Base-by-base conservation (phyloP, 2,329 filamentous ascomycete species). In the Leptographium wingfieldii region DNA sequence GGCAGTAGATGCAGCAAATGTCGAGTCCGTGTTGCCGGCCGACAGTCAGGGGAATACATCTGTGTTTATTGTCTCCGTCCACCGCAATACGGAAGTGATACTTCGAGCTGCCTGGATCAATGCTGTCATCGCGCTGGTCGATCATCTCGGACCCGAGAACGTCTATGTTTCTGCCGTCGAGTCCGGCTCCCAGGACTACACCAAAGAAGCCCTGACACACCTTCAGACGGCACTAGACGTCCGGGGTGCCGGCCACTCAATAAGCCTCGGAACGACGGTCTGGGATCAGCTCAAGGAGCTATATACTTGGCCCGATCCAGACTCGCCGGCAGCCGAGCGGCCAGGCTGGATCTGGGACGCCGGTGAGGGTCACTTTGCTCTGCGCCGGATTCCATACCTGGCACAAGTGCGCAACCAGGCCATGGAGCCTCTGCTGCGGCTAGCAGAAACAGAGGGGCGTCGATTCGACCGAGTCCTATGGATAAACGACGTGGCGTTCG, bases 361-460 rank as follows among this genome's bases (percentile, higher is more conserved):
- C 11, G 72, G 77, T 1, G 70, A 76, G 43, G 75, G 75, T 3
- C 74, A 74, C 59, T 81, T 74, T 65, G 81, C 84, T 65, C 68
- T 86, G 64, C 69, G 86, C 54, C 78, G 86, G 43, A 88, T 90
- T 66, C 84, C 85, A 0, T 89, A 87, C 68, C 75, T 90, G 33
- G 78, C 87, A 0, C 74, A 74, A 7, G 70, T 86, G 57, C 79
- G 87, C 46, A 90, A 90, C 70, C 70, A 76, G 63, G 80, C 80
- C 14, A 74, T 90, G 69, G 72, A 80, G 63, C 84, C 84, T 2
- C 68, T 90, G 62, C 71, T 73, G 48, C 73, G 77, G 54, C 67
- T 85, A 53, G 70, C 76, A 22, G 40, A 31, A 12, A 35, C 40
- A 4, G 46, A 25, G 3, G 82, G 81, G n/a, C 69, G 68, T 40